phyloP scores from a whole-genome alignment of 345 rosid species.

The Punica granatum region DNA sequence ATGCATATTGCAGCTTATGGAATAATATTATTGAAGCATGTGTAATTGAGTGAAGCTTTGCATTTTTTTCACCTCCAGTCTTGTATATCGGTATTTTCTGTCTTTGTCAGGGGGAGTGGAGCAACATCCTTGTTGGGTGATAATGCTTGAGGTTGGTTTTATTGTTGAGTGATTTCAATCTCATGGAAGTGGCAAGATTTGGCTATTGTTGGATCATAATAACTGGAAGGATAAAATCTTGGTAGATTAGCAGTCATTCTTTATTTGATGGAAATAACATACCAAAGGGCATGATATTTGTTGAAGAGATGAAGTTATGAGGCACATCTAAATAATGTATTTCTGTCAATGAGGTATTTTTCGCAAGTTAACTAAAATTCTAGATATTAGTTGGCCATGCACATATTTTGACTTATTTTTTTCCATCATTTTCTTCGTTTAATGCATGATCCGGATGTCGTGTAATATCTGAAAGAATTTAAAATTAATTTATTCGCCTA shows the following conservation, averaged over 20 bases:
- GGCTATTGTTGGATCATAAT: background rate
- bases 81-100: background rate
- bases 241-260: background rate
- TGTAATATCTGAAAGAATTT: background rate
- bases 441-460: background rate
- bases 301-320: background rate
- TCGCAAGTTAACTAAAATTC: background rate
- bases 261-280: no score
- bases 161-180: constrained; percentile 5
- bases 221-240: background rate
- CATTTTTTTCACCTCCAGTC: background rate
- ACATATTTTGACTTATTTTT: background rate
- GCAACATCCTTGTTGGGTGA: constrained; percentile 90
- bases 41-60: background rate
- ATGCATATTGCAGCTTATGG: background rate
- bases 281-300: background rate
- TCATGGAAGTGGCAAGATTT: constrained; percentile 1
- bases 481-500: background rate
- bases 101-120: constrained; percentile 50
- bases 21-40: background rate
- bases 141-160: constrained; percentile 81
- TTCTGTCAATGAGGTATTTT: background rate
- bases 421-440: background rate
- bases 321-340: background rate
- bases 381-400: background rate